Evolutionary conservation across 2,329 filamentous ascomycete species (phyloP), one percentile per base, ranked within the genome.

Genomic region (Whalleya microplaca): DNA sequence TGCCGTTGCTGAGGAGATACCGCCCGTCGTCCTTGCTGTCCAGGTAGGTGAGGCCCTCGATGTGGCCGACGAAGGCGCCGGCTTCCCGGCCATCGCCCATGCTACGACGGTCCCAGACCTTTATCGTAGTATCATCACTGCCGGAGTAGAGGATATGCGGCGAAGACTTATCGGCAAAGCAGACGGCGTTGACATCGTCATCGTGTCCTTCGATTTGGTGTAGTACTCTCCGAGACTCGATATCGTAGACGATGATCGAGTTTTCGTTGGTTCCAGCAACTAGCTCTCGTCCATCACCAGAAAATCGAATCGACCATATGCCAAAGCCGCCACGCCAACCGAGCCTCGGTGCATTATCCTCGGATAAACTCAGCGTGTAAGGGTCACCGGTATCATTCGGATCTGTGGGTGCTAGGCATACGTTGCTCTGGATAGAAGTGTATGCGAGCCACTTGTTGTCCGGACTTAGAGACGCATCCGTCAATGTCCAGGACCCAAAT

Each of bases 121-220:
- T 96, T 67, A 98, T 84, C 0, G 92, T 96, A 2, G 90, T 88
- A 70, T 99, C 95, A 69, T 99, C 95, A 0, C 92, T 96, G 19
- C 95, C 95, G 0, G 93, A 97, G 75, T 97, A 98, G 2, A 99
- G 80, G 58, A 98, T 94, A 71, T 99, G 93, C 1, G 95, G 94
- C 0, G 91, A 96, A 27, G 84, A 84, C 58, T 87, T 87, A 73
- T 98, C 93, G 1, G 92, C 95, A 68, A 96, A 98, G 73, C 93
- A 97, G 0, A 99, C 95, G 3, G 95, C 95, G 66, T 98, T 99
- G 52, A 98, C 94, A 71, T 99, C 92, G 65, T 96, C 86, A 3
- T 85, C 78, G 69, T 99, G 95, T 0, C 92, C 93, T 16, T 80
- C 78, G 21, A 96, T 85, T 46, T 86, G 84, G 53, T 97, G 85